Evolutionary conservation across 169 alveolate genomes (phyloP).

Genomic region (Babesia caballi): DNA sequence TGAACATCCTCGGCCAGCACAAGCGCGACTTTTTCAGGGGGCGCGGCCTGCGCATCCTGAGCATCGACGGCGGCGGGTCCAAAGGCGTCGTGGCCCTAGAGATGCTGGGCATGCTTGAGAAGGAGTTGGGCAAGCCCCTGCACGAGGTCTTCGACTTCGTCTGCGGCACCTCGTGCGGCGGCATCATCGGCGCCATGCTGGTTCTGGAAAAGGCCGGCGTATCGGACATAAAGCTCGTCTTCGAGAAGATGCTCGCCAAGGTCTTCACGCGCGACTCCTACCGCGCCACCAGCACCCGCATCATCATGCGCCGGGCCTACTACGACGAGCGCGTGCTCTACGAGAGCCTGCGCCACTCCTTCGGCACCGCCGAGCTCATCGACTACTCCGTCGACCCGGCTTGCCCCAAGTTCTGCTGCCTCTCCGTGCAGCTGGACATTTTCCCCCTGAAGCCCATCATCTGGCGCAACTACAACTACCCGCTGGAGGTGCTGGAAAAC

Average conservation of each 20-base stretch:
- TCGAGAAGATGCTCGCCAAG: constrained; percentile 73
- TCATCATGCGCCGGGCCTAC: constrained; percentile 75
- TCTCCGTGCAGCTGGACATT: constrained; percentile 71
- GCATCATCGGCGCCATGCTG: constrained; percentile 74
- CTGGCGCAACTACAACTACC: constrained; percentile 76
- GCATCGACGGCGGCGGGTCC: constrained; percentile 86
- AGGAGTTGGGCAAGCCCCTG: constrained; percentile 56
- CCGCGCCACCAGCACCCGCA: constrained; percentile 70
- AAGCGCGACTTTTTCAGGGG: constrained; percentile 12
- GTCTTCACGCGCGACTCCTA: constrained; percentile 76
- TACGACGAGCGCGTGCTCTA: constrained; percentile 76
- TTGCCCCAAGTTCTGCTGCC: constrained; percentile 79
- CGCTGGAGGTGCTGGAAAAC: constrained; percentile 3
- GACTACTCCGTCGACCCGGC: constrained; percentile 80
- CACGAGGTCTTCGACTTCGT: constrained; percentile 81
- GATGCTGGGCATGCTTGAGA: constrained; percentile 65
- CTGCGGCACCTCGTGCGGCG: constrained; percentile 87
- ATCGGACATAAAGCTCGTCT: constrained; percentile 69
- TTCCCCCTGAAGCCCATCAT: constrained; percentile 76
- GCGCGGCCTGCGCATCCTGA: constrained; percentile 73
- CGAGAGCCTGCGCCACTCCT: constrained; percentile 54
- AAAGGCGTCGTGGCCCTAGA: constrained; percentile 82
- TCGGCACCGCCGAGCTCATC: constrained; percentile 73
- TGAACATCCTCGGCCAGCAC: constrained; percentile 60
- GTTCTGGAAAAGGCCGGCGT: constrained; percentile 78